These are phyloP conservation scores for Eimeria maxima DNA, from an alignment of 169 alveolate genomes.

Conservation along the genomic window DNA sequence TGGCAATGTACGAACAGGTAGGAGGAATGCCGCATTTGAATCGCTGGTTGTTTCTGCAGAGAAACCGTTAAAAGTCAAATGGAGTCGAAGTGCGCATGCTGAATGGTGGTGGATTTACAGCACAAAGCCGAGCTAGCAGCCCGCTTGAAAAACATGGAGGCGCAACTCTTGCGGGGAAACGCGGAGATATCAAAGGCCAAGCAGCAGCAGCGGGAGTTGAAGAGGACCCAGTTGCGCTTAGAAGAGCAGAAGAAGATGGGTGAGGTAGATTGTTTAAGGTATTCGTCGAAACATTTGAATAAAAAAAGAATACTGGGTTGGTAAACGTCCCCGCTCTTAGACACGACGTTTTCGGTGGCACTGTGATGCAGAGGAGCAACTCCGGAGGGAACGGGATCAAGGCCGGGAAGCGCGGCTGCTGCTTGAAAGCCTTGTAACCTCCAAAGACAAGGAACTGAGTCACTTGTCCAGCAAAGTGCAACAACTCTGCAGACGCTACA, in stretches of 20 bases:
- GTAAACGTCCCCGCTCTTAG: neutral
- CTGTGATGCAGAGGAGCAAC: conserved; percentile 72
- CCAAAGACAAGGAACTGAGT: conserved; percentile 83
- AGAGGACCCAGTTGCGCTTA: conserved; percentile 86
- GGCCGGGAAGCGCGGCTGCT: conserved; percentile 49
- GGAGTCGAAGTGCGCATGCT: neutral
- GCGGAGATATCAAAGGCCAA: conserved; percentile 78
- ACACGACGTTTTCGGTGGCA: neutral
- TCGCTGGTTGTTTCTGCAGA: neutral
- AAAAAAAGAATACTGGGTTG: neutral
- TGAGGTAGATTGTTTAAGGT: neutral
- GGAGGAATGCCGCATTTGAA: neutral
- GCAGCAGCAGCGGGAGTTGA: conserved; percentile 90
- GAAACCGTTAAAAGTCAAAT: neutral
- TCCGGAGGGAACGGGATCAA: conserved; percentile 55
- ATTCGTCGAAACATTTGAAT: neutral
- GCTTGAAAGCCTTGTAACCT: conserved; percentile 59
- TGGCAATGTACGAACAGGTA: conserved; percentile 35
- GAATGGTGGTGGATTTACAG: conserved; percentile 58
- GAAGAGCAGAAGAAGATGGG: conserved; percentile 86
- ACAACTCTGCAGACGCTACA: conserved; percentile 87
- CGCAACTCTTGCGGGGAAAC: conserved; percentile 89
- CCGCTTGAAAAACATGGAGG: conserved; percentile 91
- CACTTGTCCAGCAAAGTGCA: conserved; percentile 78
- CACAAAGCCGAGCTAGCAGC: conserved; percentile 89